These are phyloP conservation scores for Endoconidiophora polonica DNA, from an alignment of 2,329 filamentous ascomycete genomes.

Conservation along the genomic window DNA sequence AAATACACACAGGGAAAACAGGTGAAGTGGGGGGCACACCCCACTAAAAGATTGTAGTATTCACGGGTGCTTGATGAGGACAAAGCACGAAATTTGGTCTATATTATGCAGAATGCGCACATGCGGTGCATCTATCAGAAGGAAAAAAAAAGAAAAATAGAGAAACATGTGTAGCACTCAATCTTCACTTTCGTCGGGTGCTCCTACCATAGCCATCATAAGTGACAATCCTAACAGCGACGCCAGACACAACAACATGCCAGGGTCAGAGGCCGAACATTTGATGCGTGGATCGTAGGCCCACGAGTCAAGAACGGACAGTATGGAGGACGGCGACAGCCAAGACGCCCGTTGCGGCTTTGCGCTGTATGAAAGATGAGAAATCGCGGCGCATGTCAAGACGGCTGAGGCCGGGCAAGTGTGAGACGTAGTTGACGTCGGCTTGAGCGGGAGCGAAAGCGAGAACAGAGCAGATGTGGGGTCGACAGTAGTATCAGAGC, in stretches of 20 bases:
- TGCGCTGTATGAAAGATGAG: too few species aligned
- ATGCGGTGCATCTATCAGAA: neutral
- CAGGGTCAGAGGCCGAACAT: slow-evolving; percentile 8
- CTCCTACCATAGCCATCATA: slow-evolving; percentile 6
- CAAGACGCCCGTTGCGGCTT: neutral
- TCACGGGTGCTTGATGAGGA: too few species aligned
- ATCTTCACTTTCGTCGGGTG: slow-evolving; percentile 6
- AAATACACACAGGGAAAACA: too few species aligned
- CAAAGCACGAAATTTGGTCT: slow-evolving; percentile 10
- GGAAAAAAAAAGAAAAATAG: neutral
- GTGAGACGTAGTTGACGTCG: too few species aligned
- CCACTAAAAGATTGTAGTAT: too few species aligned
- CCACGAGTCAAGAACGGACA: slow-evolving; percentile 2
- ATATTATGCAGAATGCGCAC: neutral
- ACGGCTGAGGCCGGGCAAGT: too few species aligned
- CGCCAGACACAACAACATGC: slow-evolving; percentile 8
- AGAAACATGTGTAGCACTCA: neutral
- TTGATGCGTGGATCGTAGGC: slow-evolving; percentile 9
- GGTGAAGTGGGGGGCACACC: too few species aligned
- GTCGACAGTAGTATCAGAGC: too few species aligned
- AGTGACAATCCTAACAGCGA: slow-evolving; percentile 9
- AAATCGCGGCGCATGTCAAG: too few species aligned
- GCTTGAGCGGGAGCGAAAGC: too few species aligned
- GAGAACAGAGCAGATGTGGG: neutral
- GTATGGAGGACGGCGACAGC: neutral